Evolutionary conservation across 1,284 basidiomycete species (phyloP), one percentile per base, ranked within the genome.

Genomic region (Mycena citricolor): DNA sequence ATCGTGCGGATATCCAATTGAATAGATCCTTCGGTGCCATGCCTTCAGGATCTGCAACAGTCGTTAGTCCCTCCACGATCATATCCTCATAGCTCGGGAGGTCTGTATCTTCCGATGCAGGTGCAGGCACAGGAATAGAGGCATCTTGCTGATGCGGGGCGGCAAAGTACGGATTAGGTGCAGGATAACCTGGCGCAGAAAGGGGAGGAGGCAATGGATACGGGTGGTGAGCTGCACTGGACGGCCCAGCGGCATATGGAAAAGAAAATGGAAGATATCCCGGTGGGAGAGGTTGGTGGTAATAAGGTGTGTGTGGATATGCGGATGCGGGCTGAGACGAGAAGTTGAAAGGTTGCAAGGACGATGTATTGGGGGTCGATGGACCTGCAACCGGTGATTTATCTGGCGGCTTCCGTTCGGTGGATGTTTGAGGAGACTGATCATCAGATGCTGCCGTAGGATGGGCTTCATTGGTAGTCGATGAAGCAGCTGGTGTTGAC

Each of bases 1-100:
- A 90, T 31, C 77, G 74, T 34, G 74, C 67, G 2, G 81, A 80
- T 83, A 90, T 90, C 83, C 84, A 87, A 7, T 76, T 69, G 61
- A 87, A 90, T 23, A 90, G 59, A 52, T 81, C 80, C 58, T 88
- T 90, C n/a, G 87, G 87, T 7, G 81, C 81, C 36, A 76, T 76
- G 12, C 88, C 88, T 33, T 88, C 83, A 5, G 77, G 69, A 44
- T 87, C 83, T 8, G 49, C 69, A 33, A 75, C 71, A 43, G 81
- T 83, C 20, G 67, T 60, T 17, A 90, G 66, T 0, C 86, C 86
- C 57, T 87, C 83, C 7, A 84, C 86, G 25, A 90, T 85, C 88
- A 90, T 90, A 52, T 90, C 86, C 56, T 90, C 87, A 48, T 90
- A 90, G 50, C 83, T 86, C 8, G 88, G 88, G 29, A 90, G 67